Percentiles rank a stretch among this genome's conserved stretches.
Evolutionary conservation across 345 rosid species (phyloP).

Genomic region (Lepidium aucheri): DNA sequence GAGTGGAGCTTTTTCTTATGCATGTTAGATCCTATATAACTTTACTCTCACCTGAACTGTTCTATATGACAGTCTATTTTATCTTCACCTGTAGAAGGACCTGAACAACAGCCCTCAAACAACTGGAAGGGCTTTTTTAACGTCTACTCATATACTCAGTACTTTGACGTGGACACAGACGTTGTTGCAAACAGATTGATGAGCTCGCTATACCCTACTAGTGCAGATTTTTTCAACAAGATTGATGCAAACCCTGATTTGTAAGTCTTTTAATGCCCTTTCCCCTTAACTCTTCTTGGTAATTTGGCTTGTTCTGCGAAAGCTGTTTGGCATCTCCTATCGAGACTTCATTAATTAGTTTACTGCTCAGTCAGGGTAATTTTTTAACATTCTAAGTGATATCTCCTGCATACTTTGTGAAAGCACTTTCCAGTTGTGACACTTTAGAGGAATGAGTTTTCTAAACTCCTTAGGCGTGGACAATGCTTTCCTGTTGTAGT

Average conservation of each 20-base stretch:
- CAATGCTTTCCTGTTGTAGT: neutral
- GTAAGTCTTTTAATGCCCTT: slow-evolving; percentile 41
- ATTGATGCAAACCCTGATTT: slow-evolving; percentile 92
- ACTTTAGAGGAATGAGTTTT: neutral
- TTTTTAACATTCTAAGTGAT: neutral
- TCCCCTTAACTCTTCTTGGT: neutral
- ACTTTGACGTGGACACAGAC: slow-evolving; percentile 87
- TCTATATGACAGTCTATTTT: neutral
- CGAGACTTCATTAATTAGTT: neutral
- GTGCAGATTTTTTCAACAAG: slow-evolving; percentile 82
- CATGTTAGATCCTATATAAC: neutral
- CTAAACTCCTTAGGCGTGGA: neutral
- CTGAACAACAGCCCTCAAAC: slow-evolving; percentile 72
- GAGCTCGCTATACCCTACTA: slow-evolving; percentile 63
- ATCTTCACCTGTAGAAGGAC: slow-evolving; percentile 42
- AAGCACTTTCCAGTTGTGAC: neutral
- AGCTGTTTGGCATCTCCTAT: neutral
- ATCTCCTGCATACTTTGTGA: neutral
- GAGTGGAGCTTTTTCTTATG: neutral
- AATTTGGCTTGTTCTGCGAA: neutral
- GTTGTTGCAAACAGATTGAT: slow-evolving; percentile 69
- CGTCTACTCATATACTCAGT: slow-evolving; percentile 72
- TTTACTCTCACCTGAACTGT: neutral
- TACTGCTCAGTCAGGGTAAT: neutral
- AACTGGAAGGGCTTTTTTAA: slow-evolving; percentile 81